Percentiles rank a stretch among this genome's conserved stretches.
Evolutionary conservation across 495 filamentous ascomycete species (phyloP).

Genomic region (Umbilicaria muhlenbergii): DNA sequence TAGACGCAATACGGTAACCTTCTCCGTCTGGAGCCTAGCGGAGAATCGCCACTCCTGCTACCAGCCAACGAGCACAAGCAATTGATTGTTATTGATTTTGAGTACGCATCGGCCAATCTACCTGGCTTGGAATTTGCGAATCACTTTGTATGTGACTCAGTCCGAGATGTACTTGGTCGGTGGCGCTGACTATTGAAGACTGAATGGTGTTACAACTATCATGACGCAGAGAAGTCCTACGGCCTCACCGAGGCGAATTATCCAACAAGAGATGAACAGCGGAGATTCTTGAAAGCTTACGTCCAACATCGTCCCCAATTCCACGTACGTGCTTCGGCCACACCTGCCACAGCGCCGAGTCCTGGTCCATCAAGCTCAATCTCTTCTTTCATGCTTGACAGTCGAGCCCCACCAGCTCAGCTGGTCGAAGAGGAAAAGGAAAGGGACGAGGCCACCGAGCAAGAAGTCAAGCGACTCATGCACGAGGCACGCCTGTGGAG

Average conservation of each 20-base stretch:
- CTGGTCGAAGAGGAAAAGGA: slow-evolving; percentile 37
- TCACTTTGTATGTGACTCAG: slow-evolving; percentile 54
- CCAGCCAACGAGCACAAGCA: slow-evolving; percentile 89
- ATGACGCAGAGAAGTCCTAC: slow-evolving; percentile 47
- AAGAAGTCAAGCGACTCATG: slow-evolving; percentile 49
- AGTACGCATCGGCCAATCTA: slow-evolving; percentile 85
- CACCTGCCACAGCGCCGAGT: slow-evolving; percentile 35
- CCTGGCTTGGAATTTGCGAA: slow-evolving; percentile 91
- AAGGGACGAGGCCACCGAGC: slow-evolving; percentile 42
- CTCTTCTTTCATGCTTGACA: slow-evolving; percentile 55
- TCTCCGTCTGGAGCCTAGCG: slow-evolving; percentile 68
- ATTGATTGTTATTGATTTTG: slow-evolving; percentile 94
- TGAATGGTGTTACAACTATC: slow-evolving; percentile 98
- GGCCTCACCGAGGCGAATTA: slow-evolving; percentile 52
- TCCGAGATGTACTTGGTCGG: background rate
- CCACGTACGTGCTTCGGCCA: slow-evolving; percentile 30
- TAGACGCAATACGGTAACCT: slow-evolving; percentile 98
- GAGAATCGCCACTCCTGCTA: slow-evolving; percentile 73
- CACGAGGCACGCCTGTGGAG: slow-evolving; percentile 75
- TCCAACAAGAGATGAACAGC: slow-evolving; percentile 68
- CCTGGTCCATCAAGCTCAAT: slow-evolving; percentile 25
- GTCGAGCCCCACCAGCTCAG: slow-evolving; percentile 37
- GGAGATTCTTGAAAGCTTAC: slow-evolving; percentile 72
- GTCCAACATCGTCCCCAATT: slow-evolving; percentile 58
- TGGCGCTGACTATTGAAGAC: slow-evolving; percentile 24